Evolutionary conservation across 371 early-diverging fungal genomes (phyloP).

Genomic region (Mortierella sp.): DNA sequence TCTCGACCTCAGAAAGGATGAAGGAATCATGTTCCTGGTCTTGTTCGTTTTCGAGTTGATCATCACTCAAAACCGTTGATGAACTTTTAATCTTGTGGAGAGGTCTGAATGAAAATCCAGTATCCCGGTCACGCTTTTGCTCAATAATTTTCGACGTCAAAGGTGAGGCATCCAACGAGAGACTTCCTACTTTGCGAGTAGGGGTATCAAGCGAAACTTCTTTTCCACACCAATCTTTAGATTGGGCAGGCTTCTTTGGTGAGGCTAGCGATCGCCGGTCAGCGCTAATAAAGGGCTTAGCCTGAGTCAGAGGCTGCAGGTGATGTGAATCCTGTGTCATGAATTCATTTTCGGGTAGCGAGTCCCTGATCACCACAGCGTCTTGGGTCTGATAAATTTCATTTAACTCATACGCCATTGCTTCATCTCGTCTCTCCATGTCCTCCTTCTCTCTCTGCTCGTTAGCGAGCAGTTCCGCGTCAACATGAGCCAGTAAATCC

Average conservation of each 20-base stretch:
- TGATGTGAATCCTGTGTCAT: conserved; percentile 1
- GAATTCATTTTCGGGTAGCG: neutral
- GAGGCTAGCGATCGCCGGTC: neutral
- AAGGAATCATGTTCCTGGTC: neutral
- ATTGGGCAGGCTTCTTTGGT: neutral
- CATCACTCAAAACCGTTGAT: conserved; percentile 11
- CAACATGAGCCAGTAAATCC: conserved; percentile 38
- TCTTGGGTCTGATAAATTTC: conserved; percentile 26
- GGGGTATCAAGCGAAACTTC: conserved; percentile 41
- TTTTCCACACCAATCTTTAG: neutral
- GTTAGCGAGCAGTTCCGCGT: conserved; percentile 39
- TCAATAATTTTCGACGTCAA: neutral
- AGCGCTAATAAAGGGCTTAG: neutral
- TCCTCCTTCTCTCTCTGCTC: conserved; percentile 62
- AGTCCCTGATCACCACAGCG: neutral
- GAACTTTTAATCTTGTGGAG: neutral
- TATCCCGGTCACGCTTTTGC: neutral
- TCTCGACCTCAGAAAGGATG: conserved; percentile 20
- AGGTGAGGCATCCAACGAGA: conserved; percentile 28
- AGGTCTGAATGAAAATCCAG: neutral
- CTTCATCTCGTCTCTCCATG: conserved; percentile 62
- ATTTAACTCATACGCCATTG: conserved; percentile 27
- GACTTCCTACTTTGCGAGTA: conserved; percentile 31
- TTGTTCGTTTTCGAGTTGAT: neutral
- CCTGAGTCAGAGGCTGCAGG: neutral